These are phyloP conservation scores for Ascochyta rabiei DNA, from an alignment of 2,329 filamentous ascomycete species.

Conservation along the genomic window DNA sequence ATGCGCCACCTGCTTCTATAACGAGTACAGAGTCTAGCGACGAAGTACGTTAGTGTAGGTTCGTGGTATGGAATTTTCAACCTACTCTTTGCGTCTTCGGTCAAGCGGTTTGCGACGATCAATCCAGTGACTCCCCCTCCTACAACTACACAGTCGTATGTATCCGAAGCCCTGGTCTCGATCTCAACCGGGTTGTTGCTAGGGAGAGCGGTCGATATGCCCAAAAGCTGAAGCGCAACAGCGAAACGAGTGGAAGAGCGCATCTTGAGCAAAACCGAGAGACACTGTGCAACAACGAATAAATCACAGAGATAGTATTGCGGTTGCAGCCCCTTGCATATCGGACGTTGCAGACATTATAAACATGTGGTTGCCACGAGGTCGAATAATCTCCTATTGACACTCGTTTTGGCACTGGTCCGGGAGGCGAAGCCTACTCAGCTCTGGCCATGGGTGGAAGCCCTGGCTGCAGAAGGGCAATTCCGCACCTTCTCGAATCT, in stretches of 20 bases:
- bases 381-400: conserved; percentile 7
- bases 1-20: conserved; percentile 33
- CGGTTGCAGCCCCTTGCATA: neutral
- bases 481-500: neutral
- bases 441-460: neutral
- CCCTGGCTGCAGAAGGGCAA: conserved; percentile 5
- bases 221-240: conserved; percentile 21
- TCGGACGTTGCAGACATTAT: conserved; percentile 1
- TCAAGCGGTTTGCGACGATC: conserved; percentile 33
- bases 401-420: conserved; percentile 1
- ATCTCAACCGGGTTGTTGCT: conserved; percentile 2
- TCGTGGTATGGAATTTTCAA: neutral
- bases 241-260: conserved; percentile 21
- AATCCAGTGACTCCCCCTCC: conserved; percentile 37
- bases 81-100: conserved; percentile 24
- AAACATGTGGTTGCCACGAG: conserved; percentile 3
- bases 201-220: conserved; percentile 21
- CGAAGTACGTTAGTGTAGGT: conserved; percentile 4
- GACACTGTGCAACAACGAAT: neutral
- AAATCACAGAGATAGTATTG: neutral
- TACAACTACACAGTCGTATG: conserved; percentile 37
- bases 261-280: conserved; percentile 21
- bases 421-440: neutral
- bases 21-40: conserved; percentile 33
- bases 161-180: conserved; percentile 13